Base-by-base conservation (phyloP, 257 asterid species). In the Primulina eburnea region DNA sequence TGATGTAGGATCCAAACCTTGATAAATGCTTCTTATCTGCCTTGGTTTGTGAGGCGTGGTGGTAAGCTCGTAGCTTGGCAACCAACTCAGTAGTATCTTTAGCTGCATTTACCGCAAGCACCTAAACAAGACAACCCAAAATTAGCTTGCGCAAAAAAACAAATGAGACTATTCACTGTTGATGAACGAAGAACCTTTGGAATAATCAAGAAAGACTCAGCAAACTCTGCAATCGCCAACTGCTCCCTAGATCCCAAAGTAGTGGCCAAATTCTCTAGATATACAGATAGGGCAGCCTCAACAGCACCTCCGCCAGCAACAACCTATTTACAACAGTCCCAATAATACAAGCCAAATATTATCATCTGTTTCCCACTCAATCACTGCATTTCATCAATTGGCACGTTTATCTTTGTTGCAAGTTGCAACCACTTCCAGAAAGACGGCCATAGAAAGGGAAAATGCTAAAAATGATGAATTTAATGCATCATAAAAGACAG, bases 221-320 rank as follows among this genome's bases (percentile, higher is more conserved):
- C 97, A 75, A 90, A 93, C 68, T 90, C 97, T 59, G 99, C 99
- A 76, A 93, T 93, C 38, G 99, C 99, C 65, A 93, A 86, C 77
- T 90, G 99, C 87, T 93, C 97, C 78, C 99, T 83, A 68, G 99
- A 89, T 69, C 99, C 99, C 74, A 93, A 82, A 34, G 99, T 93
- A 64, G 97, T 90, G 34, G 96, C 98, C 71, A 89, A 77, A 69
- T 88, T 87, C 85, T 89, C 96, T 81, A 92, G 88, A 78, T 93
- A 90, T 21, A 90, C 97, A 53, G 92, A 93, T 47, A 90, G 79
- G 75, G 97, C 95, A 66, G 97, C 96, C 82, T 93, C 98, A 77
- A 84, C 97, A 11, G 98, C 98, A 76, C 98, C 97, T 69, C 98
- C 98, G 32, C 97, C 98, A 73, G 98, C 97, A 71, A 90, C 97